Base-by-base conservation (phyloP, 2,329 filamentous ascomycete species). In the Xylariaceae sp. region DNA sequence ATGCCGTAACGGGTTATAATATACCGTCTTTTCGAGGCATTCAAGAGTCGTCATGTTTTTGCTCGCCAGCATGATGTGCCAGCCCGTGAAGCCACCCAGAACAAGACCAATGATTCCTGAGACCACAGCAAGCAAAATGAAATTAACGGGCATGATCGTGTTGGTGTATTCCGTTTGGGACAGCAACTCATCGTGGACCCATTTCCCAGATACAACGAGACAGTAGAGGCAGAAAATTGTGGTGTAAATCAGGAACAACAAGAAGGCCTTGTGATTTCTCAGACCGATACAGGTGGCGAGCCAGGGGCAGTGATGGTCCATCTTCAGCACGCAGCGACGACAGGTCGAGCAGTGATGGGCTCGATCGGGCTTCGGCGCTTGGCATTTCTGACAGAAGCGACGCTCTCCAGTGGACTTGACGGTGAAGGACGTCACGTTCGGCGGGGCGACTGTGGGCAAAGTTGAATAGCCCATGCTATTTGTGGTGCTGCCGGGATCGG, bases 291-390 rank as follows among this genome's bases (percentile, higher is more conserved):
- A 99, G 3, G 90, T 96, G 26, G 94, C 92, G 47, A 99, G 80
- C 94, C 94, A 99, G 15, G 94, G 94, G 70, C 94, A 99, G 74
- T 99, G 94, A 71, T 99, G 94, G 69, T 99, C 94, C 94, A 99
- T 99, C 78, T 99, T 99, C 70, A 99, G 79, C 22, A 99, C 92
- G 70, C 94, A 99, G 66, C 88, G 87, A 62, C 87, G 84, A 74
- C 94, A 99, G 3, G 91, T 95, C 10, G 90, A 95, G 79, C 94
- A 99, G 76, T 99, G 94, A 71, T 99, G 94, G 30, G 92, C 85
- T 57, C 94, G 89, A 73, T 99, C 94, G 40, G 94, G 94, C 75
- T 99, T 99, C 59, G 88, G 84, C 49, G 86, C 86, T 74, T 95
- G 89, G 72, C 94, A 99, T 74, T 99, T 99, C 75, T 97, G 97